Percentiles rank a stretch among this genome's conserved stretches.
phyloP scores from a whole-genome alignment of 768 basidiomycete species.

The Postia placenta region DNA sequence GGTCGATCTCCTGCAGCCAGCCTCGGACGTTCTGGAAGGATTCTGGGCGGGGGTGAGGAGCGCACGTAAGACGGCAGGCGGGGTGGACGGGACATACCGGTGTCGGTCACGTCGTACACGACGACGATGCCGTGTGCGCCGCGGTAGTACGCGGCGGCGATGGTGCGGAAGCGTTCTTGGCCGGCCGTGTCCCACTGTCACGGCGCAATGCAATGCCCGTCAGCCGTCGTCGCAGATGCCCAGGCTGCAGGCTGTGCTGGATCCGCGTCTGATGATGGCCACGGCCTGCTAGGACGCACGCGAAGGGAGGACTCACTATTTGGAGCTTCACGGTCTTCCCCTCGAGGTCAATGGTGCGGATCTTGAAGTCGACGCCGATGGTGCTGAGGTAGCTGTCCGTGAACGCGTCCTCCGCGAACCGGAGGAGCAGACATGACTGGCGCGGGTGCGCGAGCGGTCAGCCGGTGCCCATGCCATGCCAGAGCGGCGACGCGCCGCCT shows the following conservation, averaged over 20 bases:
- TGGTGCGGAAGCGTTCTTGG: constrained; percentile 97
- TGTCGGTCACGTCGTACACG: constrained; percentile 98
- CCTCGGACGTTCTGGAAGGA: constrained; percentile 95
- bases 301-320: constrained; percentile 83
- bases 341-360: constrained; percentile 96
- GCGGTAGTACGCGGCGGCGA: constrained; percentile 98
- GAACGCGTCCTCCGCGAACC: constrained; percentile 95
- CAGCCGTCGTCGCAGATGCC: too few relatives aligned
- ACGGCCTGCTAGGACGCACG: too few relatives aligned
- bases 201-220: not conserved
- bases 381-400: constrained; percentile 97
- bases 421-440: constrained; percentile 86
- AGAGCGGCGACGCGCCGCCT: constrained; percentile 12
- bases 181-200: constrained; percentile 97
- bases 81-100: constrained; percentile 45
- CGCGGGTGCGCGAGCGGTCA: constrained; percentile 10
- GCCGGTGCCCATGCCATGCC: constrained; percentile 1
- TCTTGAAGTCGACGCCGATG: constrained; percentile 99
- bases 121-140: constrained; percentile 98
- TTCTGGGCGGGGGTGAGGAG: constrained; percentile 40
- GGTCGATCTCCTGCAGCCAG: constrained; percentile 89
- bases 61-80: constrained; percentile 1
- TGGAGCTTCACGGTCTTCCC: constrained; percentile 98
- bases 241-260: too few relatives aligned
- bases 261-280: too few relatives aligned